Conservation (phyloP, 2,329 filamentous ascomycete genomes). For the Sporothrix luriei region DNA sequence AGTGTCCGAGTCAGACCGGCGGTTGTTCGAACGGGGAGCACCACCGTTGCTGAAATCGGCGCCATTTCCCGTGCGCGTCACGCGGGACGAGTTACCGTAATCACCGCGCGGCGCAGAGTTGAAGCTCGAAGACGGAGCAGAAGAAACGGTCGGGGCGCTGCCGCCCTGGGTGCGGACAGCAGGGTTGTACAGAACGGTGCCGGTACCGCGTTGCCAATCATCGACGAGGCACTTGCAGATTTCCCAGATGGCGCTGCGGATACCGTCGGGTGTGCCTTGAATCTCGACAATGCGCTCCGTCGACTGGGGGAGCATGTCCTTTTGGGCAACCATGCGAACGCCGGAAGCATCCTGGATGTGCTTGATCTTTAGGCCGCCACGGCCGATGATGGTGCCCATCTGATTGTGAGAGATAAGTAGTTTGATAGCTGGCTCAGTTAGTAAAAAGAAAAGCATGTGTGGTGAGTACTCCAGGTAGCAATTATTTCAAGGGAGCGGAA, state of each 20-base stretch:
- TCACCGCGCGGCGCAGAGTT: constrained; percentile 53
- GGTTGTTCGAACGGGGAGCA: constrained; percentile 66
- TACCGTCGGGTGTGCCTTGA: constrained; percentile 90
- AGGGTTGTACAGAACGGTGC: constrained; percentile 96
- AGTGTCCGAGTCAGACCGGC: constrained; percentile 82
- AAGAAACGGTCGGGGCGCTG: constrained; percentile 46
- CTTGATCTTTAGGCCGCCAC: constrained; percentile 97
- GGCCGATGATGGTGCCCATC: constrained; percentile 99
- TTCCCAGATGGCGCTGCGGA: constrained; percentile 96
- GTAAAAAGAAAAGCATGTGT: background rate
- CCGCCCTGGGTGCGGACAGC: constrained; percentile 80
- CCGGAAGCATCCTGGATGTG: constrained; percentile 96
- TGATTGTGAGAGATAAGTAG: constrained; percentile 99
- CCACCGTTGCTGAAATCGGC: constrained; percentile 88
- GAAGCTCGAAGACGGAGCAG: constrained; percentile 38
- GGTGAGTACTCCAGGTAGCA: background rate
- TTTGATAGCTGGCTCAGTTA: constrained; percentile 72
- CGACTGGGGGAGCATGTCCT: constrained; percentile 98
- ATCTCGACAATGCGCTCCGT: constrained; percentile 98
- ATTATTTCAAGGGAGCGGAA: background rate
- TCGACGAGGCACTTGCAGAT: constrained; percentile 98
- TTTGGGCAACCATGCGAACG: constrained; percentile 98
- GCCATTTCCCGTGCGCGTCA: constrained; percentile 94
- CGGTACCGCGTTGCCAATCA: constrained; percentile 95
- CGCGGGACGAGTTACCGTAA: constrained; percentile 65